Conservation (phyloP, 208 protist species). For the Trypanosoma congolense region DNA sequence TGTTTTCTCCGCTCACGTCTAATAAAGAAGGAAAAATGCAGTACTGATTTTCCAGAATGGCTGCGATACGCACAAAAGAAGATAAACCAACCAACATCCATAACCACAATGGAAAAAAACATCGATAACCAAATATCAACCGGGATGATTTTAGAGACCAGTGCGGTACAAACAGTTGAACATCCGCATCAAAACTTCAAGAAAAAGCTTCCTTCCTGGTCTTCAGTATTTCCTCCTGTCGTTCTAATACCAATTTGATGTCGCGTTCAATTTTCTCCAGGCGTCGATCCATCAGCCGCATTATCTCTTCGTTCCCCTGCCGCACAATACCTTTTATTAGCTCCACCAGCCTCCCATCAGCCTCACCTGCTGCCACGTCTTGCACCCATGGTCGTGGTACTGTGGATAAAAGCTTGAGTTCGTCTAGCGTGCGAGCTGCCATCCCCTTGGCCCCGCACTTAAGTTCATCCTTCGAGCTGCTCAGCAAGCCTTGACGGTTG, state of each 20-base stretch:
- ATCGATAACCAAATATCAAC: too few relatives aligned
- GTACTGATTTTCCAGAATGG: too few relatives aligned
- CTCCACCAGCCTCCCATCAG: constrained; percentile 1
- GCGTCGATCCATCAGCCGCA: constrained; percentile 16
- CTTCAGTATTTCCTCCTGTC: constrained; percentile 5
- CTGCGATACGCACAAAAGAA: too few relatives aligned
- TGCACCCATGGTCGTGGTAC: constrained; percentile 3
- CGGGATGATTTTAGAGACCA: too few relatives aligned
- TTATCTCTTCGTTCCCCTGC: constrained; percentile 17
- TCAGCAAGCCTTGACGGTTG: neutral
- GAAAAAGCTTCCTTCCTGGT: too few relatives aligned
- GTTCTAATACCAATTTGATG: constrained; percentile 8
- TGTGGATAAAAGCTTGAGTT: constrained; percentile 9
- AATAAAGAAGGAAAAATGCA: too few relatives aligned
- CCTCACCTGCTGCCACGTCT: neutral
- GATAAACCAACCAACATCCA: too few relatives aligned
- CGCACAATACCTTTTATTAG: constrained; percentile 22
- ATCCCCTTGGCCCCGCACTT: neutral
- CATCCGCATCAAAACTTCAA: too few relatives aligned
- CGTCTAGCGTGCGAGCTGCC: neutral
- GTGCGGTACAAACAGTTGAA: too few relatives aligned
- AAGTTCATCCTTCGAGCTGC: neutral
- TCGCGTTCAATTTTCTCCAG: constrained; percentile 17
- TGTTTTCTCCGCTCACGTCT: too few relatives aligned
- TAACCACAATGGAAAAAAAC: too few relatives aligned